Evolutionary conservation across 2,329 filamentous ascomycete genomes (phyloP).

Genomic region (Parastagonospora nodorum): DNA sequence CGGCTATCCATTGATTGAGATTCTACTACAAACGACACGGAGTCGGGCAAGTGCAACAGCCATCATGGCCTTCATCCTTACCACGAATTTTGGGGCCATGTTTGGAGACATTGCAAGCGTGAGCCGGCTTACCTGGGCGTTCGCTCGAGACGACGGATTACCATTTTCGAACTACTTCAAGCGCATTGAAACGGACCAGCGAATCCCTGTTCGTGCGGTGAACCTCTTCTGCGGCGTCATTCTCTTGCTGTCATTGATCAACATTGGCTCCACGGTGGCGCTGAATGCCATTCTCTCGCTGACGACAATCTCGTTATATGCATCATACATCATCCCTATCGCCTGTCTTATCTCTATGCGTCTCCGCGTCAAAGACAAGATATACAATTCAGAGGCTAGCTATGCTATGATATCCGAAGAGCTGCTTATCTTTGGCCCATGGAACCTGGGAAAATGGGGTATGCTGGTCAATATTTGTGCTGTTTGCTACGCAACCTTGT

Average conservation of each 20-base stretch:
- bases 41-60: background rate
- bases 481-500: background rate
- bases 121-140: constrained; percentile 27
- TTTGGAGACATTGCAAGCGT: background rate
- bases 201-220: background rate
- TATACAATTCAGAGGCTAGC: background rate
- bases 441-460: background rate
- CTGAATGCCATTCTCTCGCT: background rate
- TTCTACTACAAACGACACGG: background rate
- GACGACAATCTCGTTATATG: background rate
- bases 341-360: background rate
- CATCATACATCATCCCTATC: background rate
- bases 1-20: background rate
- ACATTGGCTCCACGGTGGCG: background rate
- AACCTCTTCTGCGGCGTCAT: background rate
- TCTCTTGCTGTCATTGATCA: background rate
- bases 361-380: background rate
- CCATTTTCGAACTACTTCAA: constrained; percentile 1
- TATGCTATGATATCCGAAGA: background rate
- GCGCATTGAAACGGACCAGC: background rate
- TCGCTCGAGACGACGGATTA: constrained; percentile 38
- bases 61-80: background rate
- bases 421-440: background rate
- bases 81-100: background rate
- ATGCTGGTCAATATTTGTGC: background rate